A percentile compares a stretch with the other conserved stretches of the same genome.
phyloP scores from a whole-genome alignment of 2,329 filamentous ascomycete genomes.

The Colletotrichum sp. region DNA sequence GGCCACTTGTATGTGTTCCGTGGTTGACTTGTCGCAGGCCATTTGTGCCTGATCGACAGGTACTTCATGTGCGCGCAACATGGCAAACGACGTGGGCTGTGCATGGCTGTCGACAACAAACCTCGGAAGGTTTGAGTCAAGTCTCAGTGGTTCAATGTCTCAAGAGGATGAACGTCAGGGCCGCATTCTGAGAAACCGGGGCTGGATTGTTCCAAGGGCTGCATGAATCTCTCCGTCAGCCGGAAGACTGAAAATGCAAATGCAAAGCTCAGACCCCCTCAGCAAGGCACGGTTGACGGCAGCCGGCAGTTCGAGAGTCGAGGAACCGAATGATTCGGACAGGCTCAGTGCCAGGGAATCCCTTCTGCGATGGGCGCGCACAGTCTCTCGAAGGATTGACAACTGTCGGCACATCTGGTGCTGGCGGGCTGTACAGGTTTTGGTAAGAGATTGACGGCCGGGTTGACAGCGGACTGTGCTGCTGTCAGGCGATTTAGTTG shows the following conservation, averaged over 20 bases:
- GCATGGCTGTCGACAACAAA: not conserved
- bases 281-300: not conserved
- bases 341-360: not conserved
- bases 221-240: not conserved
- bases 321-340: not conserved
- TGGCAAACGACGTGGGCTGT: not conserved
- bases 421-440: not conserved
- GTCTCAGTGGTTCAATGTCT: not conserved
- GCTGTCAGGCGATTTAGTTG: not conserved
- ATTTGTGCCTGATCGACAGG: not conserved
- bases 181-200: not conserved
- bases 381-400: conserved; percentile 6
- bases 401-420: conserved; percentile 4
- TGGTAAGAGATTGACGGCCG: not conserved
- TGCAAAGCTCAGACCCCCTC: not conserved
- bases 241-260: not conserved
- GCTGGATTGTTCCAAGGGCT: not conserved
- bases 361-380: not conserved
- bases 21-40: not conserved
- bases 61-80: not conserved
- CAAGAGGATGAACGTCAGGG: not conserved
- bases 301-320: conserved; percentile 13
- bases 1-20: not conserved
- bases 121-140: not conserved
- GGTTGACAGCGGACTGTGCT: not conserved